phyloP scores from a whole-genome alignment of 257 asterid species.

The Solanum bukasovii region DNA sequence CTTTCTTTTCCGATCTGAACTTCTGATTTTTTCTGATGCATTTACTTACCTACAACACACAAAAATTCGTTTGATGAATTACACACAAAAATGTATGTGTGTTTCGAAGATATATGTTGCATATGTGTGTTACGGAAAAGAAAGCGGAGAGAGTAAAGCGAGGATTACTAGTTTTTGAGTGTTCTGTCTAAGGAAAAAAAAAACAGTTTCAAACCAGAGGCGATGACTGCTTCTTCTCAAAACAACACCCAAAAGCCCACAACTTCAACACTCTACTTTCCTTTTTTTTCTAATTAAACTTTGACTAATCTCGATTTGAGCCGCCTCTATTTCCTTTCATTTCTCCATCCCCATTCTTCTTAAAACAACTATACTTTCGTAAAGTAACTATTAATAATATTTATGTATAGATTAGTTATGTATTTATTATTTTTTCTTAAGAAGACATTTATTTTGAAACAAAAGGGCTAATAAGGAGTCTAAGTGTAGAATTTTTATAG shows the following conservation, averaged over 20 bases:
- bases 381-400: too few relatives aligned
- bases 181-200: background rate
- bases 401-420: too few relatives aligned
- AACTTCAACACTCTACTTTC: background rate
- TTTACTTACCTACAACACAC: background rate
- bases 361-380: too few relatives aligned
- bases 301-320: background rate
- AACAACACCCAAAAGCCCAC: background rate
- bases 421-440: too few relatives aligned
- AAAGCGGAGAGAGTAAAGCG: background rate
- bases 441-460: too few relatives aligned
- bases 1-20: slow-evolving; percentile 99
- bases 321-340: background rate
- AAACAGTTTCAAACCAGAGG: background rate
- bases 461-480: background rate
- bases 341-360: background rate
- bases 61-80: background rate
- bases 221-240: background rate
- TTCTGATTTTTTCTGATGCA: slow-evolving; percentile 98
- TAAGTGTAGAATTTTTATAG: background rate
- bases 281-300: background rate
- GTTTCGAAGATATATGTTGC: background rate
- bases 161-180: background rate
- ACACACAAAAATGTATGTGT: background rate
- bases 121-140: background rate